Percentiles rank a stretch among this genome's conserved stretches.
phyloP scores from a whole-genome alignment of 2,329 filamentous ascomycete genomes.

The Ceratocystis eucalypticola region DNA sequence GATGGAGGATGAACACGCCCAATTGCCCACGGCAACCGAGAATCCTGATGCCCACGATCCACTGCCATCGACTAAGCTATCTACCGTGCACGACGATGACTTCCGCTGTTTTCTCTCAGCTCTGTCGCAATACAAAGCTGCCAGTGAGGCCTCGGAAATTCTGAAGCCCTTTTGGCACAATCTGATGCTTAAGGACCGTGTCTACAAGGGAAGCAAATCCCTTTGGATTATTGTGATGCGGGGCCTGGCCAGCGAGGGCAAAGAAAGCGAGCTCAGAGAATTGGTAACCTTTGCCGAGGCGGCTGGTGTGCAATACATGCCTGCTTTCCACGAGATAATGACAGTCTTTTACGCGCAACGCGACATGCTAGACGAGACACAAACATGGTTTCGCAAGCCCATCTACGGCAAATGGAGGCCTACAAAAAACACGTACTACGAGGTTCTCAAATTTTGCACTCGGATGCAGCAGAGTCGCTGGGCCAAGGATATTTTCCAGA shows the following conservation, averaged over 20 bases:
- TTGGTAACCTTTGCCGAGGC: slow-evolving; percentile 40
- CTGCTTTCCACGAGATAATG: slow-evolving; percentile 40
- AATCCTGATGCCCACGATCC: slow-evolving; percentile 15
- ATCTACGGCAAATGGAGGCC: slow-evolving; percentile 31
- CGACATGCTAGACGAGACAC: slow-evolving; percentile 46
- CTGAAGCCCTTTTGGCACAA: slow-evolving; percentile 17
- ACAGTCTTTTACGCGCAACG: slow-evolving; percentile 48
- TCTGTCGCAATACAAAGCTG: slow-evolving; percentile 41
- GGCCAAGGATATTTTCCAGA: slow-evolving; percentile 45
- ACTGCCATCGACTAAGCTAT: not conserved
- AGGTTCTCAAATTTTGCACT: slow-evolving; percentile 47
- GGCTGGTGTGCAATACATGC: slow-evolving; percentile 33
- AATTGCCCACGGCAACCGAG: slow-evolving; percentile 18
- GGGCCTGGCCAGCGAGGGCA: slow-evolving; percentile 49
- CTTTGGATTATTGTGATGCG: slow-evolving; percentile 40
- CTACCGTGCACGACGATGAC: slow-evolving; percentile 23
- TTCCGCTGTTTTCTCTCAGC: slow-evolving; percentile 36
- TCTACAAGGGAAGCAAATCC: slow-evolving; percentile 22
- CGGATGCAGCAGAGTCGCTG: slow-evolving; percentile 47
- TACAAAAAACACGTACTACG: slow-evolving; percentile 35
- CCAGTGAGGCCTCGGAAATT: slow-evolving; percentile 34
- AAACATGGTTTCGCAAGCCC: slow-evolving; percentile 51
- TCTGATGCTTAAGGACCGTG: slow-evolving; percentile 14
- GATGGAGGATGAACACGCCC: slow-evolving; percentile 21
- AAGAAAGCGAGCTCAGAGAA: slow-evolving; percentile 43